Evolutionary conservation across 1,284 basidiomycete species (phyloP).

Genomic region (Taiwanofungus camphoratus): DNA sequence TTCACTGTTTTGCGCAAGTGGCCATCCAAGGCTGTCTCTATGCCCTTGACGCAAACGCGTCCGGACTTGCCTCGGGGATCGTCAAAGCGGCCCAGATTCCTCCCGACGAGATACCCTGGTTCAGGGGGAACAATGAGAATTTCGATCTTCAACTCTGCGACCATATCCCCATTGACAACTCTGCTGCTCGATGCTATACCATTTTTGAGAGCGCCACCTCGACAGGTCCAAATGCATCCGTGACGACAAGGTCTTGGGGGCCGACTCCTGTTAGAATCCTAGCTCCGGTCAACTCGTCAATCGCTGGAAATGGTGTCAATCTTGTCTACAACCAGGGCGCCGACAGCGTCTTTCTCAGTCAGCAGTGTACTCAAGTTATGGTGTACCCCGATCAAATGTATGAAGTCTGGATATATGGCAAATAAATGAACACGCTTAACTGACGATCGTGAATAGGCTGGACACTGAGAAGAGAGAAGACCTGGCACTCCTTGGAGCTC

Average conservation of each 20-base stretch:
- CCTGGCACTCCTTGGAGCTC: slow-evolving; percentile 42
- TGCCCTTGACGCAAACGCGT: slow-evolving; percentile 39
- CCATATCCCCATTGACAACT: slow-evolving; percentile 32
- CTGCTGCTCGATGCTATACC: neutral
- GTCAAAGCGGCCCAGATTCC: slow-evolving; percentile 35
- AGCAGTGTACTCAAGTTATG: slow-evolving; percentile 38
- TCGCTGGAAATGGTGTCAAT: slow-evolving; percentile 17
- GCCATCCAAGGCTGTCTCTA: slow-evolving; percentile 46
- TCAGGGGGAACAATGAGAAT: slow-evolving; percentile 28
- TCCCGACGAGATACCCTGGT: slow-evolving; percentile 33
- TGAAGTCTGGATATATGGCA: slow-evolving; percentile 11
- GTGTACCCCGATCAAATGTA: slow-evolving; percentile 41
- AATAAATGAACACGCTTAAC: neutral
- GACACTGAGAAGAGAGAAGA: slow-evolving; percentile 46
- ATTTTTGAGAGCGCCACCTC: neutral
- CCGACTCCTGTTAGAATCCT: neutral
- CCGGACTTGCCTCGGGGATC: slow-evolving; percentile 33
- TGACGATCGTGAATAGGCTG: slow-evolving; percentile 32
- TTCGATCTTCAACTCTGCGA: slow-evolving; percentile 40
- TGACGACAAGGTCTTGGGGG: neutral
- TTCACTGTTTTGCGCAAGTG: slow-evolving; percentile 30
- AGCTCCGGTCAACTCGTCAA: slow-evolving; percentile 7
- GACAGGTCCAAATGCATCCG: neutral
- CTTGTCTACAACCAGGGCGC: slow-evolving; percentile 15
- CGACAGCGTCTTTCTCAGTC: slow-evolving; percentile 25